Conservation (phyloP, 179 eudicot species). For the Camellia oleifera region DNA sequence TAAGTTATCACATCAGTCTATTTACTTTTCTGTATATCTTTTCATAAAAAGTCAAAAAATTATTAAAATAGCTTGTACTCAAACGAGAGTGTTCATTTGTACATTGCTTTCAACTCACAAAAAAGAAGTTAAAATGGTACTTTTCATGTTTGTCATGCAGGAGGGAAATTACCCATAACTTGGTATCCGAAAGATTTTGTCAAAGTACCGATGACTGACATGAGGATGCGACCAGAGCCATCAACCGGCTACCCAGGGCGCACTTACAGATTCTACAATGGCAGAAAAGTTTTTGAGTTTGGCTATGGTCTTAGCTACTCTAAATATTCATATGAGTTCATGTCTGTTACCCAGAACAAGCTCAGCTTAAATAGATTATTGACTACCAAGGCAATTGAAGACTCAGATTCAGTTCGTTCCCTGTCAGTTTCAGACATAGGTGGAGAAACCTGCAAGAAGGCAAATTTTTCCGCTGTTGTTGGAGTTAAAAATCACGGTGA, state of each 20-base stretch:
- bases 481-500: slow-evolving; percentile 59
- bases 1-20: too few species aligned
- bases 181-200: slow-evolving; percentile 78
- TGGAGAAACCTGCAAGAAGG: slow-evolving; percentile 38
- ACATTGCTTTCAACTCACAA: neutral
- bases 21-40: too few species aligned
- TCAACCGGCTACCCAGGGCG: slow-evolving; percentile 84
- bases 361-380: slow-evolving; percentile 29
- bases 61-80: too few species aligned
- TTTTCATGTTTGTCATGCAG: slow-evolving; percentile 33
- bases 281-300: slow-evolving; percentile 68
- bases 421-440: slow-evolving; percentile 40
- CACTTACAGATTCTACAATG: slow-evolving; percentile 84
- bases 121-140: neutral
- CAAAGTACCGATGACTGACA: slow-evolving; percentile 88
- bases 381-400: slow-evolving; percentile 11
- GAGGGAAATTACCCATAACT: slow-evolving; percentile 77
- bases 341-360: slow-evolving; percentile 35
- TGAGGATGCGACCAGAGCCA: slow-evolving; percentile 85
- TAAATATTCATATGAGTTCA: slow-evolving; percentile 47
- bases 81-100: neutral
- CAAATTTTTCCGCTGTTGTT: slow-evolving; percentile 43
- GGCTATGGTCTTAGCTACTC: slow-evolving; percentile 86
- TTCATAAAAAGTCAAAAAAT: too few species aligned
- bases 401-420: slow-evolving; percentile 20